These are phyloP conservation scores for Globisporangium takayamanum DNA, from an alignment of 352 stramenopile species.

Conservation along the genomic window DNA sequence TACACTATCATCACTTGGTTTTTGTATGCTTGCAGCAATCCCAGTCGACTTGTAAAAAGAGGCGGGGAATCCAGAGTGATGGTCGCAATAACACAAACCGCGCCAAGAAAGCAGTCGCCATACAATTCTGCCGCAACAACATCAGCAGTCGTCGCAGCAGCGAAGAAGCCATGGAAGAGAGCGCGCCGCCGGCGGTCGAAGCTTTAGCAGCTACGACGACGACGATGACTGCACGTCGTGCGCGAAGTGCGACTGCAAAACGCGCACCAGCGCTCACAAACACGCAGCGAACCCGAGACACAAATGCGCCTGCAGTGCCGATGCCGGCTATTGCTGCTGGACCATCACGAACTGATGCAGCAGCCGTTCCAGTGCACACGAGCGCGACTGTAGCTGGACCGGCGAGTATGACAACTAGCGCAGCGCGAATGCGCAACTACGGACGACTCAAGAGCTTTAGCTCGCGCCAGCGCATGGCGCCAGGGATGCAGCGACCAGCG, in stretches of 20 bases:
- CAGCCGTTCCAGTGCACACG: neutral
- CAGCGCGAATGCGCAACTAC: neutral
- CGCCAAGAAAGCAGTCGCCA: no score
- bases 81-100: no score
- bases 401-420: neutral
- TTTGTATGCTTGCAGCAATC: no score
- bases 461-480: neutral
- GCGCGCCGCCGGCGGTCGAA: no score
- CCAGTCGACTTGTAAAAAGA: no score
- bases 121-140: no score
- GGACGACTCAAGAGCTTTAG: conserved; percentile 1
- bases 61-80: no score
- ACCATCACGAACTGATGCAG: neutral
- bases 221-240: neutral
- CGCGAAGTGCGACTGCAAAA: neutral
- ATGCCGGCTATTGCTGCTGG: neutral
- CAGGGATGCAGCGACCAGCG: neutral
- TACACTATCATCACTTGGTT: no score
- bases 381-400: neutral
- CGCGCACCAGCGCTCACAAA: neutral
- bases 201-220: neutral
- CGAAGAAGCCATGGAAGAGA: no score
- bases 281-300: neutral
- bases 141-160: no score
- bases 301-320: neutral